These are phyloP conservation scores for Immersiella caudata DNA, from an alignment of 495 filamentous ascomycete genomes.

Conservation along the genomic window DNA sequence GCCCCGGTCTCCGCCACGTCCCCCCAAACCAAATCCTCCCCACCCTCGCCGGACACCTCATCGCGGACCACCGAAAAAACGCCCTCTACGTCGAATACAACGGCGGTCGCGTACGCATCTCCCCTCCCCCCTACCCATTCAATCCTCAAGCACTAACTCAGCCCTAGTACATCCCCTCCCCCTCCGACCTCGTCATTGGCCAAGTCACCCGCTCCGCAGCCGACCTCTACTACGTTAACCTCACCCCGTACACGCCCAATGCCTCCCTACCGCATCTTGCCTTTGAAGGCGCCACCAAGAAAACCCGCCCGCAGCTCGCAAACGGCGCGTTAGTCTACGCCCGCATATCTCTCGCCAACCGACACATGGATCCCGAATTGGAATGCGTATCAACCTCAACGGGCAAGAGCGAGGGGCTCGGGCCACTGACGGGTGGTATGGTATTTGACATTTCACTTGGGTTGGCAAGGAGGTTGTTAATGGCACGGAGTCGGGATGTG, in stretches of 20 bases:
- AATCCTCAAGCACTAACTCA: background rate
- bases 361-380: constrained; percentile 84
- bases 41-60: constrained; percentile 77
- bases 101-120: constrained; percentile 58
- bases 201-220: constrained; percentile 72
- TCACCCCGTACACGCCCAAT: constrained; percentile 66
- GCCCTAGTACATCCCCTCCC: constrained; percentile 73
- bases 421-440: constrained; percentile 85
- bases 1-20: constrained; percentile 78
- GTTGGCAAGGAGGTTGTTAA: constrained; percentile 76
- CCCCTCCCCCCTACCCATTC: background rate
- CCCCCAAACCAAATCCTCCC: constrained; percentile 71
- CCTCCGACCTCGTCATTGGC: constrained; percentile 82
- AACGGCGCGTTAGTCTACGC: constrained; percentile 84
- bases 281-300: constrained; percentile 90
- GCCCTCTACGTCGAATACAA: constrained; percentile 76
- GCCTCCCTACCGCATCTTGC: constrained; percentile 82
- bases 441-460: constrained; percentile 77
- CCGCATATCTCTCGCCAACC: constrained; percentile 70
- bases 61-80: constrained; percentile 75
- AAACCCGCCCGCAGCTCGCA: constrained; percentile 78
- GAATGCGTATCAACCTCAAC: constrained; percentile 85
- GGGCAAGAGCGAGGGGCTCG: constrained; percentile 86
- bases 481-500: constrained; percentile 64
- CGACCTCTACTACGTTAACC: constrained; percentile 70